phyloP scores from a whole-genome alignment of 768 basidiomycete species.

The Suillus alpinus region DNA sequence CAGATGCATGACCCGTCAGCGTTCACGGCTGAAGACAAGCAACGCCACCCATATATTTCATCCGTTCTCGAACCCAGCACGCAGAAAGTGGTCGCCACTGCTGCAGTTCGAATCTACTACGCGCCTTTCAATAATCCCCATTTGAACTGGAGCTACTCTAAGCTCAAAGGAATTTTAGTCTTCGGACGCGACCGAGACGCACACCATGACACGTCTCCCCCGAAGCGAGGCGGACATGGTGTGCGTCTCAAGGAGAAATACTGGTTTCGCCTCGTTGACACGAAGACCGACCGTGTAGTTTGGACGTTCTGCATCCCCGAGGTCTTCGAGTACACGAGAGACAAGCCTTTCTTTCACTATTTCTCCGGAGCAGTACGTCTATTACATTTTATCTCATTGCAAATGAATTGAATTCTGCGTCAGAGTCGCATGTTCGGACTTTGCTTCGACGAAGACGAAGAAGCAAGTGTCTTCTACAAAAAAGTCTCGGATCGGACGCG shows the following conservation, averaged over 20 bases:
- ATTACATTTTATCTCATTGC: slow-evolving; percentile 1
- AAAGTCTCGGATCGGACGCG: slow-evolving; percentile 52
- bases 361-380: slow-evolving; percentile 79
- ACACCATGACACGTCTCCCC: slow-evolving; percentile 13
- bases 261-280: slow-evolving; percentile 67
- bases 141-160: slow-evolving; percentile 58
- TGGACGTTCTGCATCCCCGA: slow-evolving; percentile 68
- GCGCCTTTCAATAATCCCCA: slow-evolving; percentile 46
- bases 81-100: slow-evolving; percentile 51
- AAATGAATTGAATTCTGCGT: neutral
- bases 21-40: slow-evolving; percentile 37
- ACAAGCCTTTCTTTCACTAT: slow-evolving; percentile 90
- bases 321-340: slow-evolving; percentile 69
- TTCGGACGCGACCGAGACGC: slow-evolving; percentile 43
- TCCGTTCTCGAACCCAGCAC: slow-evolving; percentile 37
- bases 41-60: slow-evolving; percentile 36
- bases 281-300: slow-evolving; percentile 53
- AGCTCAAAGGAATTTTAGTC: slow-evolving; percentile 56
- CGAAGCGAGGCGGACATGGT: slow-evolving; percentile 19
- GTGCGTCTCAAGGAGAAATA: slow-evolving; percentile 35
- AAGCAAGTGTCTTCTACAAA: slow-evolving; percentile 58
- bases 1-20: slow-evolving; percentile 32
- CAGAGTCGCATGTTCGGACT: slow-evolving; percentile 50
- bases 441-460: slow-evolving; percentile 58
- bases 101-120: slow-evolving; percentile 60